Evolutionary conservation across 2,329 filamentous ascomycete genomes (phyloP).

Genomic region (Zymoseptoria passerinii): DNA sequence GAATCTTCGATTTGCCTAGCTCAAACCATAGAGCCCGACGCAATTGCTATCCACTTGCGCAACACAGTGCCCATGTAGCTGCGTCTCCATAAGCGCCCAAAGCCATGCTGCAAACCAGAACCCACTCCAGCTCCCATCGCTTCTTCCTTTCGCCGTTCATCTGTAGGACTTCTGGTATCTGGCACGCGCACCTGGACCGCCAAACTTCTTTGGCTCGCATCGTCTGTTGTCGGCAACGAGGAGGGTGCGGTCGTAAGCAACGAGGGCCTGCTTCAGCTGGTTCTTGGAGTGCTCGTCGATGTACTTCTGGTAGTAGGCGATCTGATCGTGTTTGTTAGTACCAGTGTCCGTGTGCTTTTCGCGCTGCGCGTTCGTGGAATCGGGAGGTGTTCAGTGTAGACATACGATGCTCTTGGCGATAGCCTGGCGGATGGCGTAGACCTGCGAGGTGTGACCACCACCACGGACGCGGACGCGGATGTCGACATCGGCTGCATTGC

Average conservation of each 20-base stretch:
- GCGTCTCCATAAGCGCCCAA: conserved; percentile 11
- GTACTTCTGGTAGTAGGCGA: conserved; percentile 99
- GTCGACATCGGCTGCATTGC: conserved; percentile 63
- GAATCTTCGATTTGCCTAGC: conserved; percentile 10
- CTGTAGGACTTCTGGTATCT: conserved; percentile 99
- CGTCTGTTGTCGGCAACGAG: conserved; percentile 98
- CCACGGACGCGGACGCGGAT: conserved; percentile 94
- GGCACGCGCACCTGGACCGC: conserved; percentile 85
- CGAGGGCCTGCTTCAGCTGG: conserved; percentile 93
- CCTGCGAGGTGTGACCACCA: conserved; percentile 94
- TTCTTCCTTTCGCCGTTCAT: conserved; percentile 48
- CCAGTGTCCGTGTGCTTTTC: neutral
- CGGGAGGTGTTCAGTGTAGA: conserved; percentile 15
- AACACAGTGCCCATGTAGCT: conserved; percentile 3
- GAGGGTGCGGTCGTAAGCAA: conserved; percentile 92
- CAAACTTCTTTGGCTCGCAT: conserved; percentile 98
- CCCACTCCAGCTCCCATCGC: conserved; percentile 6
- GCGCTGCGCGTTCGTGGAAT: neutral
- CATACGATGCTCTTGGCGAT: conserved; percentile 85
- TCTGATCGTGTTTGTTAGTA: conserved; percentile 22
- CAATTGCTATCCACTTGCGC: conserved; percentile 4
- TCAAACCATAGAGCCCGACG: conserved; percentile 8
- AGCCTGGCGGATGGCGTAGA: conserved; percentile 98
- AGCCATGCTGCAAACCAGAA: conserved; percentile 13
- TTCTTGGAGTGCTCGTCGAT: conserved; percentile 99